Evolutionary conservation across 2,329 filamentous ascomycete species (phyloP).

Genomic region (Elsinoe arachidis): DNA sequence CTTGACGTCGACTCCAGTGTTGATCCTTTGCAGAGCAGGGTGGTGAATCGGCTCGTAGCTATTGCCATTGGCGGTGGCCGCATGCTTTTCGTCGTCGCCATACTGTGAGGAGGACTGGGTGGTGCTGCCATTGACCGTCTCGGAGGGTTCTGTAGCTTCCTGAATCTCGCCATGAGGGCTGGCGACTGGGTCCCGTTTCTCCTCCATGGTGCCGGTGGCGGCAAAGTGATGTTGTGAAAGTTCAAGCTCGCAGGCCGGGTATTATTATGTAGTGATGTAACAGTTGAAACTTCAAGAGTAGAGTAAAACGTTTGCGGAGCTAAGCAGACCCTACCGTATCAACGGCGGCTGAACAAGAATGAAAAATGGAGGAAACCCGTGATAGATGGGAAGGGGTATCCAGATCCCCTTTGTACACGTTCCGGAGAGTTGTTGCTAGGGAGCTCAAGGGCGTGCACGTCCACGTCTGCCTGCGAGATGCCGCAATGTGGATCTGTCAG

Average conservation of each 20-base stretch:
- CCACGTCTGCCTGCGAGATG: neutral
- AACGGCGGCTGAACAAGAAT: neutral
- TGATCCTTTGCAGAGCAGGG: slow-evolving; percentile 12
- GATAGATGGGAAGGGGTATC: neutral
- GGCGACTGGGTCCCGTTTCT: neutral
- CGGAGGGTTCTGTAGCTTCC: neutral
- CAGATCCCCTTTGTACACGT: neutral
- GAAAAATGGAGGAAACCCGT: neutral
- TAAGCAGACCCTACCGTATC: slow-evolving; percentile 1
- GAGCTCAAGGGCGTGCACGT: neutral
- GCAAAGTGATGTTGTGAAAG: neutral
- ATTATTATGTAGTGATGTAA: slow-evolving; percentile 10
- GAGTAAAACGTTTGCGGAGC: neutral
- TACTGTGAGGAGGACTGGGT: slow-evolving; percentile 5
- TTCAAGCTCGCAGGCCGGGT: neutral
- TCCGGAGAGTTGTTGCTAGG: neutral
- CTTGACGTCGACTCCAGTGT: slow-evolving; percentile 52
- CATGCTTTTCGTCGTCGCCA: neutral
- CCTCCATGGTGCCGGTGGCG: neutral
- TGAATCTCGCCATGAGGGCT: neutral
- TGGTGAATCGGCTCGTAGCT: slow-evolving; percentile 7
- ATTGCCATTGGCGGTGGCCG: neutral
- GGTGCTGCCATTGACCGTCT: slow-evolving; percentile 1
- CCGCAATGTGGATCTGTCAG: slow-evolving; percentile 3
- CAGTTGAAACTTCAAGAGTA: slow-evolving; percentile 8